Evolutionary conservation across 192 early-diverging fungal genomes (phyloP), one percentile per base, ranked within the genome.

Genomic region (Obelidium mucronatum): DNA sequence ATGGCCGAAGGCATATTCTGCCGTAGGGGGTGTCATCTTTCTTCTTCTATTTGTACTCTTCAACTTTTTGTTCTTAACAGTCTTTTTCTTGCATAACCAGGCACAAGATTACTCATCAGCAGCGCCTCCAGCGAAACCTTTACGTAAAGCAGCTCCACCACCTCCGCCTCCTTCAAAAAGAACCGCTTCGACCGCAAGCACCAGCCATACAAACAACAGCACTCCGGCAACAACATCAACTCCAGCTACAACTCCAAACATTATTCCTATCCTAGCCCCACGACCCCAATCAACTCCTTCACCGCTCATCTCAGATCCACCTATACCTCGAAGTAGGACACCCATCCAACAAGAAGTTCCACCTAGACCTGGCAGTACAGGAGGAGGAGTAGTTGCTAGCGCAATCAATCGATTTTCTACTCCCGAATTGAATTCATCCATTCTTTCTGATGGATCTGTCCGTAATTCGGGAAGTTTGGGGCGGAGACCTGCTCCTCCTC

Each of bases 91-190:
- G n/a, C n/a, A n/a, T n/a, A n/a, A n/a, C n/a, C n/a, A n/a, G n/a
- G n/a, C n/a, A n/a, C n/a, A n/a, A n/a, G n/a, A n/a, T n/a, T n/a
- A n/a, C n/a, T n/a, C n/a, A 36, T 39, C 34, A n/a, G 26, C 44
- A n/a, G n/a, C n/a, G n/a, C n/a, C n/a, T 17, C 24, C 36, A 51
- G 11, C n/a, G 37, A 26, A 40, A 64, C 66, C 24, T 30, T 44
- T 26, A 1, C 66, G 42, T 51, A 67, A 52, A 67, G 8, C 22
- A 22, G 66, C 66, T 13, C 66, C 66, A 30, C 66, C 66, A 51
- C 66, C 66, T 19, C 66, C 66, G 30, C 66, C 66, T 28, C 66
- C 66, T 1, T 67, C 66, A 42, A 67, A 67, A 52, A 13, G 66
- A 1, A 51, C 24, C n/a, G n/a, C n/a, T n/a, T n/a, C n/a, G n/a